Evolutionary conservation across 257 asterid genomes (phyloP).

Genomic region (Coffea eugenioides): DNA sequence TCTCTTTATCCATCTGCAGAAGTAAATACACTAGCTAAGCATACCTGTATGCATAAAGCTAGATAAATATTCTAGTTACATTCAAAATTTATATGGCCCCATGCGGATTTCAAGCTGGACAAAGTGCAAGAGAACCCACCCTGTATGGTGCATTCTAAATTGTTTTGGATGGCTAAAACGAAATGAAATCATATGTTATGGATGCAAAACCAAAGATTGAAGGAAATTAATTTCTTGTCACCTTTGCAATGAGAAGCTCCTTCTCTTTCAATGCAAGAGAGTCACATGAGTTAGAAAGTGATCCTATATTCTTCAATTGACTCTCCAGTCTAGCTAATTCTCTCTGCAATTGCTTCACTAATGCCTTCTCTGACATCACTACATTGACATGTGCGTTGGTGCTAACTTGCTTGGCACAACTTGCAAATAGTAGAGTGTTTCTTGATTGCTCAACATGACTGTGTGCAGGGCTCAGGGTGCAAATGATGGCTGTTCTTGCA

Average conservation of each 20-base stretch:
- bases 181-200: not conserved
- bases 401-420: conserved; percentile 87
- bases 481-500: conserved; percentile 83
- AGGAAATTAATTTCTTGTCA: conserved; percentile 12
- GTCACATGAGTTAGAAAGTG: conserved; percentile 38
- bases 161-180: not conserved
- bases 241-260: conserved; percentile 79
- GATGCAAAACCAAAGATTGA: not conserved
- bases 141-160: not conserved
- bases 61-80: not conserved
- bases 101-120: not conserved
- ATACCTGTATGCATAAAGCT: not conserved
- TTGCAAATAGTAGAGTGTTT: conserved; percentile 88
- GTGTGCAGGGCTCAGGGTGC: conserved; percentile 97
- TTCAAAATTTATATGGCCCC: not conserved
- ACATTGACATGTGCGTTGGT: conserved; percentile 82
- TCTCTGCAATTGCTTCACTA: conserved; percentile 80
- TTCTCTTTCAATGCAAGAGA: conserved; percentile 62
- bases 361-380: conserved; percentile 86
- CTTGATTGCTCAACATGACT: conserved; percentile 87
- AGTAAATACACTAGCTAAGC: not conserved
- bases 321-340: conserved; percentile 71
- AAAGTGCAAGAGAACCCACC: not conserved
- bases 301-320: conserved; percentile 60
- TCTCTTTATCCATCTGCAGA: conserved; percentile 71